Base-by-base conservation (phyloP, 176 grass and related monocot species). In the Pharus latifolius region DNA sequence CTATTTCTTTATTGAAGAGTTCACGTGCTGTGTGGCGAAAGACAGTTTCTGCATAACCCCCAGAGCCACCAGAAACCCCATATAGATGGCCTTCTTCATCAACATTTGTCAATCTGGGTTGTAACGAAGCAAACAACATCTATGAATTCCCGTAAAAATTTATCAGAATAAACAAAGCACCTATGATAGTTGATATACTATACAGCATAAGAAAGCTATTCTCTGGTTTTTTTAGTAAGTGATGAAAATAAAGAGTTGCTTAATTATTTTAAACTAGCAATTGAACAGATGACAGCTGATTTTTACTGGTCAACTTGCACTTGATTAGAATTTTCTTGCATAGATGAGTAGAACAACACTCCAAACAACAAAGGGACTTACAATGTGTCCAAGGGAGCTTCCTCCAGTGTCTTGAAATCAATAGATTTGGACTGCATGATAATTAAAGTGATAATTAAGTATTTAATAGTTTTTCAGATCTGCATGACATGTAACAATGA, bases 51-150 rank as follows among this genome's bases (percentile, higher is more conserved):
- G 87, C 90, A 69, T 94, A 98, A 51, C 95, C 95, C 10, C 95
- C 95, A 49, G 95, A 98, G 41, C 95, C 90, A 60, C 95, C 95
- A 68, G 87, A 80, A 63, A 98, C 90, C 8, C 90, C 95, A 56
- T 91, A 98, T 29, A 98, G 84, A 85, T 86, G 25, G 20, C 87
- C 95, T 56, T 73, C 88, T 30, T 91, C 82, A 56, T 94, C 71
- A 70, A 98, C 87, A 84, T 98, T 98, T 58, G 84, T 91, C 63
- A 98, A 83, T 85, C 95, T 98, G 55, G 34, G 19, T 83, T 43
- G 61, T 20, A 87, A 14, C 33, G 2, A 53, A 71, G 34, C 26
- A 31, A 60, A 71, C 22, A 19, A 45, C 63, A 44, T 17, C 22
- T 66, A 16, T 65, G 28, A 71, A 18, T 80, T 60, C 5, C 6